Evolutionary conservation across 2,329 filamentous ascomycete species (phyloP), one percentile per base, ranked within the genome.

Genomic region (Triangularia verruculosa): DNA sequence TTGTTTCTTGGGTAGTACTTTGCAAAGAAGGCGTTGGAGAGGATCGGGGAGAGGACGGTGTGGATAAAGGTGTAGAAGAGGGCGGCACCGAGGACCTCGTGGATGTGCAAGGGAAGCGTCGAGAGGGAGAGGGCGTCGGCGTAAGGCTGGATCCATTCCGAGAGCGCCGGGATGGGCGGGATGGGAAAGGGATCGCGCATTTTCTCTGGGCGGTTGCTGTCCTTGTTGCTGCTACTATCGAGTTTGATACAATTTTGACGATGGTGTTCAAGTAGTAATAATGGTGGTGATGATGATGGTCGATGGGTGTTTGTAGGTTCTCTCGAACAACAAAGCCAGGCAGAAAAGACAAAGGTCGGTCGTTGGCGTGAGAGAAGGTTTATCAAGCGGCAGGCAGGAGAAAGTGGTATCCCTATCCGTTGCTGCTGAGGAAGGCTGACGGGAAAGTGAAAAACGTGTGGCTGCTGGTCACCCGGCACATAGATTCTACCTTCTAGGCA

Each of bases 171-270:
- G 39, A 84, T 77, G 20, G 86, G 83, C 62, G 83, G 77, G 68
- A 91, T 79, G 61, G 87, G 86, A 73, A 92, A 92, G 1, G 89
- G 88, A 69, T 93, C 90, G 75, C 83, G 85, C 90, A 93, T 93
- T 52, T 34, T n/a, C n/a, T n/a, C n/a, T 57, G 53, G 54, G 17
- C 51, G 55, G 30, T 22, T 8, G 51, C 9, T 9, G 47, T 11
- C 51, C 8, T 53, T 27, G 3, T 3, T 22, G 24, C 5, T 24
- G 51, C 17, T 20, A 4, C 27, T 60, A 43, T 4, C 13, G n/a
- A n/a, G n/a, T n/a, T n/a, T n/a, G n/a, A n/a, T n/a, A n/a, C n/a
- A n/a, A n/a, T n/a, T n/a, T n/a, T n/a, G n/a, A n/a, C 20, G n/a
- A 32, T 32, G 11, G 52, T 30, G 12, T 27, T 34, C n/a, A 11